Percentiles rank a stretch among this genome's conserved stretches.
These are phyloP conservation scores for Huntiella omanensis DNA, from an alignment of 2,329 filamentous ascomycete genomes.

Conservation along the genomic window DNA sequence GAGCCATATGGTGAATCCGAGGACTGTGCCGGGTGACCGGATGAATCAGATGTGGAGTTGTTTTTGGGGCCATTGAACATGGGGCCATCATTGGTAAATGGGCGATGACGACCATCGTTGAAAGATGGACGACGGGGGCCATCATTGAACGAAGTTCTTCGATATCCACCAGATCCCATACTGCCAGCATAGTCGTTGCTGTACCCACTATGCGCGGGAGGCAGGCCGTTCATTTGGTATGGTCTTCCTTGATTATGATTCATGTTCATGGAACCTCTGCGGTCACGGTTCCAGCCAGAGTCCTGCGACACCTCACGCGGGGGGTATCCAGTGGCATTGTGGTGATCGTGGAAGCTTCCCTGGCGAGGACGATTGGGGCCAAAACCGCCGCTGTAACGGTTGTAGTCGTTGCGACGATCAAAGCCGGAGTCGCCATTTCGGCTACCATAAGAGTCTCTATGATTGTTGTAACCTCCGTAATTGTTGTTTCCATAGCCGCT, in stretches of 20 bases:
- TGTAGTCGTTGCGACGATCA: conserved; percentile 7
- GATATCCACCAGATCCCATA: not conserved
- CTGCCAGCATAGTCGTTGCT: not conserved
- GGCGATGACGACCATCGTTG: conserved; percentile 1
- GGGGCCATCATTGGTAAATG: not conserved
- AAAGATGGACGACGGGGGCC: conserved; percentile 3
- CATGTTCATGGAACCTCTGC: conserved; percentile 9
- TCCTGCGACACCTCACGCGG: conserved; percentile 5
- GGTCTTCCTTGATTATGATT: conserved; percentile 1
- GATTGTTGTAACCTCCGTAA: not conserved
- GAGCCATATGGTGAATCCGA: not conserved
- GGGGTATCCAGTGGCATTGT: conserved; percentile 8
- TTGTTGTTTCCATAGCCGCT: not conserved
- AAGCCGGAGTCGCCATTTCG: conserved; percentile 4
- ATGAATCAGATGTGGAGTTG: not conserved
- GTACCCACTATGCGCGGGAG: conserved; percentile 1
- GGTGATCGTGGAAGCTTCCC: conserved; percentile 8
- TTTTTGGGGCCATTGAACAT: not conserved
- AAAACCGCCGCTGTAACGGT: not conserved
- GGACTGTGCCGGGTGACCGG: too few relatives aligned
- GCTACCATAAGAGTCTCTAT: conserved; percentile 3
- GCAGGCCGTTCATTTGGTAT: conserved; percentile 4
- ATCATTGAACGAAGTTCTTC: conserved; percentile 8
- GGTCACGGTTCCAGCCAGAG: conserved; percentile 5
- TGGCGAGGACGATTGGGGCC: conserved; percentile 7